Percentiles rank a stretch among this genome's conserved stretches.
Conservation (phyloP, 768 basidiomycete genomes). For the Clitopilus passeckerianus region DNA sequence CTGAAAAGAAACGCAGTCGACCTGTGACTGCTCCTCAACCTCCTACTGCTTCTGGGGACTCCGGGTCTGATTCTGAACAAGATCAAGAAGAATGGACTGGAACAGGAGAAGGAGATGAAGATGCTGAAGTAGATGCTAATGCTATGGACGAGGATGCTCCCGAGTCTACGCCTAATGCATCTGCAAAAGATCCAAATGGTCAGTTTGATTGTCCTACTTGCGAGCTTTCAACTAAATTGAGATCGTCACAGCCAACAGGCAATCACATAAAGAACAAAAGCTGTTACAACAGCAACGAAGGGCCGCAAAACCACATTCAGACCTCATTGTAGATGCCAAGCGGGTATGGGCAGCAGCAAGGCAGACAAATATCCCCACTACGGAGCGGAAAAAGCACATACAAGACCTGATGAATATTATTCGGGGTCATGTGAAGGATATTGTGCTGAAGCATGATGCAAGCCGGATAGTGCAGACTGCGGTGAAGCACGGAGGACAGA, state of each 20-base stretch:
- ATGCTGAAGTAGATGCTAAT: slow-evolving; percentile 26
- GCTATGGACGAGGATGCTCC: slow-evolving; percentile 25
- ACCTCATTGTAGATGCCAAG: slow-evolving; percentile 67
- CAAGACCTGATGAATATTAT: slow-evolving; percentile 70
- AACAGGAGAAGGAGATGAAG: slow-evolving; percentile 18
- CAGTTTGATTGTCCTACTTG: slow-evolving; percentile 10
- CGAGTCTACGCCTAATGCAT: slow-evolving; percentile 11
- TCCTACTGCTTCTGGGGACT: slow-evolving; percentile 21
- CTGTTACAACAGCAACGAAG: slow-evolving; percentile 62
- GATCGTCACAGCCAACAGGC: slow-evolving; percentile 47
- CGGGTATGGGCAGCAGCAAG: slow-evolving; percentile 72
- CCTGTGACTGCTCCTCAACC: slow-evolving; percentile 46
- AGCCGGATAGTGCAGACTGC: slow-evolving; percentile 80
- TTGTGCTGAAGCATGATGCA: slow-evolving; percentile 89
- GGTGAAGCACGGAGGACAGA: slow-evolving; percentile 75
- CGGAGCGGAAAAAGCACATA: slow-evolving; percentile 74
- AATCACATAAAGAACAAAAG: slow-evolving; percentile 72
- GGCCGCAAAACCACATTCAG: slow-evolving; percentile 74
- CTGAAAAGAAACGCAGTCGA: slow-evolving; percentile 51
- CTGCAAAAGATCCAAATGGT: slow-evolving; percentile 58
- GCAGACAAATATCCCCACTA: slow-evolving; percentile 61
- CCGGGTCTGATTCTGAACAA: slow-evolving; percentile 36
- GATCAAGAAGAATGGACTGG: slow-evolving; percentile 26
- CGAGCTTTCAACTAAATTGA: background rate
- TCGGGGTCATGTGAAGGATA: slow-evolving; percentile 77